Percentiles rank a stretch among this genome's conserved stretches.
These are phyloP conservation scores for Xerocomellus chrysenteron DNA, from an alignment of 768 basidiomycete genomes.

Conservation along the genomic window DNA sequence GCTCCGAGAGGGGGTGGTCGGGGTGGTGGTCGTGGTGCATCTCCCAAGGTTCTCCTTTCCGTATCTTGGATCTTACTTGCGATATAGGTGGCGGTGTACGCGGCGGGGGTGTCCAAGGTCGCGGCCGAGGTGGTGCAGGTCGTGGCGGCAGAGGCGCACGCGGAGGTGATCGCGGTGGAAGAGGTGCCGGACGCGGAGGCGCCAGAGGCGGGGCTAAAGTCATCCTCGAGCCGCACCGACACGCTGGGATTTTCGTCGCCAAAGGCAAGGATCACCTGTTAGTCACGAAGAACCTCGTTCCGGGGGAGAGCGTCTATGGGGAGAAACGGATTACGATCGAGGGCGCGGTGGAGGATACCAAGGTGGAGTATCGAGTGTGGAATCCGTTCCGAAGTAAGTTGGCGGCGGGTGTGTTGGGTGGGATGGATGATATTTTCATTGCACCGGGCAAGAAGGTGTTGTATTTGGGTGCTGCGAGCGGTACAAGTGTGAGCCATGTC, in stretches of 20 bases:
- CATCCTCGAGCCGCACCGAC: slow-evolving; percentile 92
- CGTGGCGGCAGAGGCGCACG: slow-evolving; percentile 45
- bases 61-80: background rate
- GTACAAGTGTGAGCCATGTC: slow-evolving; percentile 97
- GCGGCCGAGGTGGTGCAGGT: slow-evolving; percentile 37
- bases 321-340: slow-evolving; percentile 96
- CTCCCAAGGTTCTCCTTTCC: background rate
- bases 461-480: slow-evolving; percentile 96
- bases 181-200: slow-evolving; percentile 67
- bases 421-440: slow-evolving; percentile 92
- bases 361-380: slow-evolving; percentile 98
- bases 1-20: slow-evolving; percentile 42
- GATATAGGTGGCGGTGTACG: slow-evolving; percentile 12
- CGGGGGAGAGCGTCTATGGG: slow-evolving; percentile 97
- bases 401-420: slow-evolving; percentile 94
- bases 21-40: slow-evolving; percentile 40
- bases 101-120: slow-evolving; percentile 29
- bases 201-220: slow-evolving; percentile 83
- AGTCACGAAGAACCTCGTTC: slow-evolving; percentile 97
- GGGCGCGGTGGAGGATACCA: slow-evolving; percentile 69
- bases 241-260: slow-evolving; percentile 94
- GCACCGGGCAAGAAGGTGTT: slow-evolving; percentile 93
- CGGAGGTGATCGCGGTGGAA: slow-evolving; percentile 50
- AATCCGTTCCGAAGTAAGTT: slow-evolving; percentile 98
- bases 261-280: slow-evolving; percentile 96